phyloP scores from a whole-genome alignment of 495 filamentous ascomycete genomes.

The Neurospora sublineolata region DNA sequence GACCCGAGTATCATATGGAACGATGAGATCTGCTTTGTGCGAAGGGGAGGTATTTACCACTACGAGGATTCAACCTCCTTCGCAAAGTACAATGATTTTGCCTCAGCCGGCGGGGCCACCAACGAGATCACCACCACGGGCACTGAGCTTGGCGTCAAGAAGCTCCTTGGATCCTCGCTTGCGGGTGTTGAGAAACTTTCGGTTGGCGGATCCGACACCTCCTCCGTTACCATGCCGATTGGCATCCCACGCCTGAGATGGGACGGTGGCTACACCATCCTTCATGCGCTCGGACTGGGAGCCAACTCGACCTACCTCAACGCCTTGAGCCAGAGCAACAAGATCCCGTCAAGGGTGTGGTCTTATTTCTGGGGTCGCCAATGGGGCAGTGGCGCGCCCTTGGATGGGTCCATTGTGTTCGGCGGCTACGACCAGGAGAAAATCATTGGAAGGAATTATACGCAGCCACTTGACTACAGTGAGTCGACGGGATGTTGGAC shows the following conservation, averaged over 20 bases:
- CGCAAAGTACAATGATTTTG: slow-evolving; percentile 4
- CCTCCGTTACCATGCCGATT: slow-evolving; percentile 4
- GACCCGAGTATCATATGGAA: slow-evolving; percentile 8
- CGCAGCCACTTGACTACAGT: slow-evolving; percentile 12
- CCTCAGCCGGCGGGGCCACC: slow-evolving; percentile 8
- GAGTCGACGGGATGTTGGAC: slow-evolving; percentile 15
- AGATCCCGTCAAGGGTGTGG: slow-evolving; percentile 30
- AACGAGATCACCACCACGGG: slow-evolving; percentile 6
- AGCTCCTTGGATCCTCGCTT: slow-evolving; percentile 9
- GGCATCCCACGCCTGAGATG: slow-evolving; percentile 10
- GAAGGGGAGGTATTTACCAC: slow-evolving; percentile 6
- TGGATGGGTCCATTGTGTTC: slow-evolving; percentile 31
- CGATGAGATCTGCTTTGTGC: slow-evolving; percentile 11
- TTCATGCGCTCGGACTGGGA: slow-evolving; percentile 23
- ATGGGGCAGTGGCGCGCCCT: slow-evolving; percentile 18
- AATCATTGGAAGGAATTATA: slow-evolving; percentile 21
- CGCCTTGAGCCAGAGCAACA: slow-evolving; percentile 16
- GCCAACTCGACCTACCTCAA: slow-evolving; percentile 33
- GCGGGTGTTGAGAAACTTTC: slow-evolving; percentile 1
- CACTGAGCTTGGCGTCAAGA: slow-evolving; percentile 7
- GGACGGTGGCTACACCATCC: slow-evolving; percentile 12
- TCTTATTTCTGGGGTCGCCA: slow-evolving; percentile 33
- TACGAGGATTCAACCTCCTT: slow-evolving; percentile 10
- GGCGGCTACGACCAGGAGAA: slow-evolving; percentile 37
- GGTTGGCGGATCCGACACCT: not conserved